Conservation (phyloP, 2,329 filamentous ascomycete genomes). For the Hawksworthiomyces lignivorus region DNA sequence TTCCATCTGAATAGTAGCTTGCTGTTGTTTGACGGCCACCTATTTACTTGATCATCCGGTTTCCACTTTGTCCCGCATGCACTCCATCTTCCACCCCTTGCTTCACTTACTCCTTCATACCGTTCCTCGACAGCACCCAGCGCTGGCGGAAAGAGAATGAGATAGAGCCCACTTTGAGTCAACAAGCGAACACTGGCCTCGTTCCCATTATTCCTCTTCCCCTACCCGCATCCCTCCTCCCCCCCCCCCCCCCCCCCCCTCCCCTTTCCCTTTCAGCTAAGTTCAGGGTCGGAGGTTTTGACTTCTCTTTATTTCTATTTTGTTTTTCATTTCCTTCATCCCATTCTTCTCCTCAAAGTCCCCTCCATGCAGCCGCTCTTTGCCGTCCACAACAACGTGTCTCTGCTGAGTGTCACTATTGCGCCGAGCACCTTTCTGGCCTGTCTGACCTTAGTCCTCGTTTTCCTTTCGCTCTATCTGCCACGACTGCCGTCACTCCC, state of each 20-base stretch:
- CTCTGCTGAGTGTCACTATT: conserved; percentile 51
- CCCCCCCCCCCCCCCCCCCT: background rate
- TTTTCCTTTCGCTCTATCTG: conserved; percentile 44
- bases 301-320: background rate
- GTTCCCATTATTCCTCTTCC: background rate
- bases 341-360: background rate
- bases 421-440: conserved; percentile 51
- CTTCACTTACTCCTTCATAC: background rate
- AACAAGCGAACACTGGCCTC: too few relatives aligned
- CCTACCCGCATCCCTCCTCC: too few relatives aligned
- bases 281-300: too few relatives aligned
- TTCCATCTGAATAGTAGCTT: too few relatives aligned
- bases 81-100: background rate
- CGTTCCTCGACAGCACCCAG: too few relatives aligned
- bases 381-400: conserved; percentile 53
- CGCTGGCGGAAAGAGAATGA: too few relatives aligned
- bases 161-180: too few relatives aligned
- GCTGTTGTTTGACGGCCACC: too few relatives aligned
- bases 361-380: conserved; percentile 48
- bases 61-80: background rate
- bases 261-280: background rate
- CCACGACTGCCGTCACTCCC: conserved; percentile 20
- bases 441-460: conserved; percentile 39
- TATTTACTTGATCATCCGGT: too few relatives aligned
- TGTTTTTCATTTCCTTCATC: background rate